phyloP scores from a whole-genome alignment of 2,329 filamentous ascomycete genomes.

The Parastagonospora avenae region DNA sequence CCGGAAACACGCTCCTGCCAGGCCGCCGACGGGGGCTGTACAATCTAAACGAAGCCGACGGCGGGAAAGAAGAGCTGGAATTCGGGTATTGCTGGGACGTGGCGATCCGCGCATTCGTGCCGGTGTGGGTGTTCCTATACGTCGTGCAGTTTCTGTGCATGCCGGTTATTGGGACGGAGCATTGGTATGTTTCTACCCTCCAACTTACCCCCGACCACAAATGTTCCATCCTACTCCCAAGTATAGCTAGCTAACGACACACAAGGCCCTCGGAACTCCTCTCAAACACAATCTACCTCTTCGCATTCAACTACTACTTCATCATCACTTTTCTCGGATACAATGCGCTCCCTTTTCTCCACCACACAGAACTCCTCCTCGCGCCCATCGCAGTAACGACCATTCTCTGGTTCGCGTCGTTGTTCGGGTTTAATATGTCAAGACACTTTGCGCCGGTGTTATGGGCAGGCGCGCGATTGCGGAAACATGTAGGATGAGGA shows the following conservation, averaged over 20 bases:
- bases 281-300: constrained; percentile 69
- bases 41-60: constrained; percentile 55
- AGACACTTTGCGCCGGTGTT: constrained; percentile 57
- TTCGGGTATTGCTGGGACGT: constrained; percentile 77
- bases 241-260: neutral
- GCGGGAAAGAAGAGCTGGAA: constrained; percentile 63
- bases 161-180: constrained; percentile 61
- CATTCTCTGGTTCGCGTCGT: constrained; percentile 62
- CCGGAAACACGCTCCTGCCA: constrained; percentile 58
- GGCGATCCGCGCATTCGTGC: constrained; percentile 70
- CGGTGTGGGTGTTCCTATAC: constrained; percentile 69
- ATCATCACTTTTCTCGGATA: constrained; percentile 73
- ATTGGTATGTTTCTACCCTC: constrained; percentile 50
- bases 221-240: neutral
- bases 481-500: constrained; percentile 34
- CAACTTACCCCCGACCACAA: no score
- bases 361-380: constrained; percentile 69
- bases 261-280: constrained; percentile 61
- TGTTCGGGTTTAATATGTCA: constrained; percentile 58
- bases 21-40: constrained; percentile 64
- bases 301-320: constrained; percentile 69
- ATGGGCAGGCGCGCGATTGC: constrained; percentile 54
- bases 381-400: constrained; percentile 65
- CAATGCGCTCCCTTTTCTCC: constrained; percentile 70
- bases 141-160: constrained; percentile 71